These are phyloP conservation scores for Ogataea nonfermentans DNA, from an alignment of 805 yeast species.

Conservation along the genomic window DNA sequence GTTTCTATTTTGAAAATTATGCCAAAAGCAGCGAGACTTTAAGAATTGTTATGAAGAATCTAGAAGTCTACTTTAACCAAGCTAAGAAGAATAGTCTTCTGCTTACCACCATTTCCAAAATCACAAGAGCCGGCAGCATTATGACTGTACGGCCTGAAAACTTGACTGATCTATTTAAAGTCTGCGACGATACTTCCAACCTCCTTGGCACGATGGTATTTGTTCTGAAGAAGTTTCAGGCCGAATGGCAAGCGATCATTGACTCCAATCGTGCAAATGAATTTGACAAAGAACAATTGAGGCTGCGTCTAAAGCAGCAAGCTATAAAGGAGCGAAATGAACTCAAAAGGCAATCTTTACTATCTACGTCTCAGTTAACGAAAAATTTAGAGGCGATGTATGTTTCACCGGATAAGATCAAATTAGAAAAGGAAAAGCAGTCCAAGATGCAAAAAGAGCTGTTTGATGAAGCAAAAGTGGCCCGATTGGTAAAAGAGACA, in stretches of 20 bases:
- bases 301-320: slow-evolving; percentile 26
- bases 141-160: slow-evolving; percentile 37
- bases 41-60: slow-evolving; percentile 24
- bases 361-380: slow-evolving; percentile 10
- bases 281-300: slow-evolving; percentile 37
- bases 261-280: slow-evolving; percentile 38
- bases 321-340: slow-evolving; percentile 23
- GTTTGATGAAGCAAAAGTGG: slow-evolving; percentile 27
- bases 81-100: slow-evolving; percentile 49
- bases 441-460: slow-evolving; percentile 25
- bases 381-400: slow-evolving; percentile 26
- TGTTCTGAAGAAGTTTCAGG: slow-evolving; percentile 38
- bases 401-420: slow-evolving; percentile 26
- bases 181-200: slow-evolving; percentile 40
- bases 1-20: slow-evolving; percentile 42
- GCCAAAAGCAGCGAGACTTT: slow-evolving; percentile 26
- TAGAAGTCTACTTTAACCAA: slow-evolving; percentile 33
- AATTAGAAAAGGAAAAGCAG: slow-evolving; percentile 27
- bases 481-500: slow-evolving; percentile 22
- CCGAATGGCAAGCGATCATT: slow-evolving; percentile 37
- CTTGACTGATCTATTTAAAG: slow-evolving; percentile 40
- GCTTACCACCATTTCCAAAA: slow-evolving; percentile 46
- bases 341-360: slow-evolving; percentile 11
- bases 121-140: slow-evolving; percentile 41
- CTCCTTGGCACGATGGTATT: slow-evolving; percentile 30